Percentiles rank a stretch among this genome's conserved stretches.
These are phyloP conservation scores for Stachybotrys echinatus DNA, from an alignment of 2,329 filamentous ascomycete species.

Conservation along the genomic window DNA sequence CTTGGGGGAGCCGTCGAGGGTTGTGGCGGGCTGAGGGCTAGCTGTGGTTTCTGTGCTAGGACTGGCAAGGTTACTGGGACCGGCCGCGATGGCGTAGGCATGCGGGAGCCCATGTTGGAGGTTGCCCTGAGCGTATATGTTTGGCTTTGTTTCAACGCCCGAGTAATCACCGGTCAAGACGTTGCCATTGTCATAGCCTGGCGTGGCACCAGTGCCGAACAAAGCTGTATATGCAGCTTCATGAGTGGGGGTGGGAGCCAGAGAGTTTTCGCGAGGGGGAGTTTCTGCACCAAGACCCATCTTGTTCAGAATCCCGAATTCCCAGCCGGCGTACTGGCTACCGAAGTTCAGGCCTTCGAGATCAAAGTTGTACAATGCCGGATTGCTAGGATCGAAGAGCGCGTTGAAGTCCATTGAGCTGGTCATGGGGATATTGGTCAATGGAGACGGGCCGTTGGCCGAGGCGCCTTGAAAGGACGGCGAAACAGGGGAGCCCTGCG, in stretches of 20 bases:
- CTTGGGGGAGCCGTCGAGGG: constrained; percentile 50
- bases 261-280: constrained; percentile 60
- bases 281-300: constrained; percentile 78
- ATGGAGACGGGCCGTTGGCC: constrained; percentile 41
- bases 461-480: constrained; percentile 60
- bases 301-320: constrained; percentile 93
- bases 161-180: constrained; percentile 48
- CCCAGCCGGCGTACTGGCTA: constrained; percentile 90
- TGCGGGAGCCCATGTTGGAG: constrained; percentile 59
- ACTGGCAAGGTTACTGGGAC: constrained; percentile 57
- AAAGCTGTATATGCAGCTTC: constrained; percentile 37
- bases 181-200: constrained; percentile 41
- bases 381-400: constrained; percentile 87
- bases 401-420: constrained; percentile 49
- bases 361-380: constrained; percentile 92
- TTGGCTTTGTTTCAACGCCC: constrained; percentile 43
- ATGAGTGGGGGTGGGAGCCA: constrained; percentile 31
- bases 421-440: constrained; percentile 43
- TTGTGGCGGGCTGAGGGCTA: constrained; percentile 51
- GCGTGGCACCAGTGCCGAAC: constrained; percentile 45
- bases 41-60: constrained; percentile 59
- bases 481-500: constrained; percentile 68
- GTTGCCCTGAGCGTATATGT: constrained; percentile 50
- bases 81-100: constrained; percentile 59
- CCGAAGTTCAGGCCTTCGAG: constrained; percentile 84